These are phyloP conservation scores for Globisporangium acanthophoron DNA, from an alignment of 352 stramenopile genomes.

Conservation along the genomic window DNA sequence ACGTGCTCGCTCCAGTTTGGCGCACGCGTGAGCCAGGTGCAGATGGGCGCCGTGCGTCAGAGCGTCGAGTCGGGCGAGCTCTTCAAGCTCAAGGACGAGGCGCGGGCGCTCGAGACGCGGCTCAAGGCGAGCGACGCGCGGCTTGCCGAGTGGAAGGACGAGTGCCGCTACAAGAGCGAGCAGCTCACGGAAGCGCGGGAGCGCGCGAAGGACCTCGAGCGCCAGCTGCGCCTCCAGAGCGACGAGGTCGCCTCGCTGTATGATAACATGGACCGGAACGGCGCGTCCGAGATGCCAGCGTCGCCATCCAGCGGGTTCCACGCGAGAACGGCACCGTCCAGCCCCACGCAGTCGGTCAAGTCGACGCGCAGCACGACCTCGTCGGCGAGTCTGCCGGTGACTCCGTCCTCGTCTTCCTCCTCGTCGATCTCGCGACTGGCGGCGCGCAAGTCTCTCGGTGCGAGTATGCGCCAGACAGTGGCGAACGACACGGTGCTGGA, in stretches of 20 bases:
- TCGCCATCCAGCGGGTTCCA: slow-evolving; percentile 1
- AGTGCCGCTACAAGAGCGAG: slow-evolving; percentile 41
- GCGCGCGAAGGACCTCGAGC: slow-evolving; percentile 37
- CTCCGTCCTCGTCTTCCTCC: slow-evolving; percentile 9
- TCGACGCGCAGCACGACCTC: slow-evolving; percentile 42
- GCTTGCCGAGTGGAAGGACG: slow-evolving; percentile 35
- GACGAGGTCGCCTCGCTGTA: slow-evolving; percentile 21
- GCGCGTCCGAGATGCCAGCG: slow-evolving; percentile 4
- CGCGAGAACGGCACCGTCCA: slow-evolving; percentile 14
- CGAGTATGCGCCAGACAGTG: slow-evolving; percentile 3
- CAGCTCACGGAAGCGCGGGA: slow-evolving; percentile 37
- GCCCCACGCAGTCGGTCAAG: slow-evolving; percentile 38
- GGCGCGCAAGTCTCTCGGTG: slow-evolving; percentile 3
- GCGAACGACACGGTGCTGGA: slow-evolving; percentile 17
- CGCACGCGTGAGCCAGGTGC: slow-evolving; percentile 84
- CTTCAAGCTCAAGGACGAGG: slow-evolving; percentile 67
- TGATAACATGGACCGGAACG: slow-evolving; percentile 22
- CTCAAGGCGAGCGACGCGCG: slow-evolving; percentile 22
- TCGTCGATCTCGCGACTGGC: not conserved
- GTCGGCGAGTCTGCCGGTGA: slow-evolving; percentile 20
- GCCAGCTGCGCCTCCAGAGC: slow-evolving; percentile 38
- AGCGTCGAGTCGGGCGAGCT: slow-evolving; percentile 79
- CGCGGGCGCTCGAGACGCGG: slow-evolving; percentile 35
- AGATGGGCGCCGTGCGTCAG: slow-evolving; percentile 79
- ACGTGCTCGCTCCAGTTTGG: slow-evolving; percentile 89